phyloP scores from a whole-genome alignment of 2,329 filamentous ascomycete genomes.

The Chaetomium sp. region DNA sequence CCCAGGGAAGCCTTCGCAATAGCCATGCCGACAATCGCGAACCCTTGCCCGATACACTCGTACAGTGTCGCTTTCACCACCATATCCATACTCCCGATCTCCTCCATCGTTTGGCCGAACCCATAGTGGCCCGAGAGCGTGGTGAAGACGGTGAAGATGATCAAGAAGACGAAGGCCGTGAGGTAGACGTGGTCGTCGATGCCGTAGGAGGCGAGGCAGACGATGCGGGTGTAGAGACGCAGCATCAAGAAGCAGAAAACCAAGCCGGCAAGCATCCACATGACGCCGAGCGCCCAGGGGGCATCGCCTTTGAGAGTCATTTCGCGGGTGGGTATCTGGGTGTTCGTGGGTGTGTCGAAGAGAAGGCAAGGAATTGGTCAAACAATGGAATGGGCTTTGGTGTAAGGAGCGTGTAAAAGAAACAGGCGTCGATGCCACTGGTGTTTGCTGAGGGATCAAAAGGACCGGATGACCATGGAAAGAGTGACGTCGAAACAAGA shows the following conservation, averaged over 20 bases:
- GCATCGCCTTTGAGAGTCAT: conserved; percentile 12
- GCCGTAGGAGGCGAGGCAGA: conserved; percentile 28
- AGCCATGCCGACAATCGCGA: conserved; percentile 34
- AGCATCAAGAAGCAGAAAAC: conserved; percentile 14
- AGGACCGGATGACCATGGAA: too few relatives aligned
- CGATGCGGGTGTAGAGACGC: conserved; percentile 13
- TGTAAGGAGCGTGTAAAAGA: too few relatives aligned
- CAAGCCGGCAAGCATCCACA: conserved; percentile 13
- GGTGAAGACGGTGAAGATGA: conserved; percentile 31
- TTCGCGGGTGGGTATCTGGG: too few relatives aligned
- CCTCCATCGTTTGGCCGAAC: conserved; percentile 30
- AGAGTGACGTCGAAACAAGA: too few relatives aligned
- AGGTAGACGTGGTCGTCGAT: conserved; percentile 32
- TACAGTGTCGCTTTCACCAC: conserved; percentile 22
- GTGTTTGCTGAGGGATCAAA: too few relatives aligned
- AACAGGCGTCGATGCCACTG: too few relatives aligned
- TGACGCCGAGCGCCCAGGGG: conserved; percentile 13
- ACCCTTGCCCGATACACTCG: conserved; percentile 31
- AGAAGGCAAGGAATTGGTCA: too few relatives aligned
- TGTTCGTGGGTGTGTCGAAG: not conserved
- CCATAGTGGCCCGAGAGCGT: conserved; percentile 28
- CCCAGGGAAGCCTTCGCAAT: conserved; percentile 34
- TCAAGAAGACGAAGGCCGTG: conserved; percentile 22
- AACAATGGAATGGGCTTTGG: too few relatives aligned
- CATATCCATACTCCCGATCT: conserved; percentile 16